phyloP scores from a whole-genome alignment of 73 alveolate genomes.

The Paraurostyla sp. region DNA sequence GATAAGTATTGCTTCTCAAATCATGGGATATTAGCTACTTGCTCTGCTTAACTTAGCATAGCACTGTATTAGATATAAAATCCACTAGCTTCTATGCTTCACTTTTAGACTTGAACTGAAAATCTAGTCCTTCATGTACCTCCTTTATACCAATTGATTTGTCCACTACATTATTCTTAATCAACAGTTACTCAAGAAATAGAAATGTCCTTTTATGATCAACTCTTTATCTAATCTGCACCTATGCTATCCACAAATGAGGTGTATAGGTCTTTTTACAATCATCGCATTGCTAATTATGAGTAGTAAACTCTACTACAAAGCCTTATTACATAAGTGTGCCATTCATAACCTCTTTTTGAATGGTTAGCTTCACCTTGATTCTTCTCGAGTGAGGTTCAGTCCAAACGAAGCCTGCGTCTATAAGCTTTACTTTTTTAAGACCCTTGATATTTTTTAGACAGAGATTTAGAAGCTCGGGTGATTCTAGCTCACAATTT shows the following conservation, averaged over 20 bases:
- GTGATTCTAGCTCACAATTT: constrained; percentile 91
- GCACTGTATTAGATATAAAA: constrained; percentile 87
- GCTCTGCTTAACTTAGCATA: constrained; percentile 86
- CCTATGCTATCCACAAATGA: constrained; percentile 95
- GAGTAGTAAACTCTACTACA: constrained; percentile 91
- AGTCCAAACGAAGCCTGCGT: constrained; percentile 97
- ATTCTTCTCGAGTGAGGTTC: constrained; percentile 97
- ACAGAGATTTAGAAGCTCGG: constrained; percentile 92
- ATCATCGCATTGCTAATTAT: constrained; percentile 96
- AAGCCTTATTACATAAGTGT: constrained; percentile 85
- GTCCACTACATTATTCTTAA: constrained; percentile 94
- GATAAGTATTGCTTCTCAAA: constrained; percentile 87
- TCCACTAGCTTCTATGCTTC: constrained; percentile 94
- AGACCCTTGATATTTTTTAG: constrained; percentile 91
- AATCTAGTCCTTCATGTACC: constrained; percentile 97
- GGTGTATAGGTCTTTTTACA: constrained; percentile 98
- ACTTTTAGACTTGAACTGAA: constrained; percentile 91
- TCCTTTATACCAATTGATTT: constrained; percentile 92
- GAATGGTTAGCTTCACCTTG: constrained; percentile 93
- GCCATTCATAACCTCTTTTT: constrained; percentile 92
- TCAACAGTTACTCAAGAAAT: constrained; percentile 93
- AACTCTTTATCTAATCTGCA: constrained; percentile 94
- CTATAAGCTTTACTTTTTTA: constrained; percentile 92
- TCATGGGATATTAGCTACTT: constrained; percentile 97
- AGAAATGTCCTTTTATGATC: constrained; percentile 97